Evolutionary conservation across 2,329 filamentous ascomycete species (phyloP), one percentile per base, ranked within the genome.

Genomic region (Xenosphaeropsis pyriputrescens): DNA sequence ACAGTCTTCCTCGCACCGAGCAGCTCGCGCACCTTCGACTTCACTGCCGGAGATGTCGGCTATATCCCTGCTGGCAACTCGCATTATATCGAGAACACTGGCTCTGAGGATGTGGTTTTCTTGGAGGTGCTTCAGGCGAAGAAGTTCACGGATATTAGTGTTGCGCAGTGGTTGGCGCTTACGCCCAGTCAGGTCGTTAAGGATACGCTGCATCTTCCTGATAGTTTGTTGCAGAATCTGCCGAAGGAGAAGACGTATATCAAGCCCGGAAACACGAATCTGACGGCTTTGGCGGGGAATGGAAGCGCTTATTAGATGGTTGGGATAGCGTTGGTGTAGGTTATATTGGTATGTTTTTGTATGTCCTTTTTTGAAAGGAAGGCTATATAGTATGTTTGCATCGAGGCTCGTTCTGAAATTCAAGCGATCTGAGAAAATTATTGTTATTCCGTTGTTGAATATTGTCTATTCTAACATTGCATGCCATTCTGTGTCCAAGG

Each of bases 71-170:
- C 64, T 8, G 60, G 63, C 1, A 60, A 63, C 30, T 64, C 67
- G 0, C 74, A 78, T 49, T 78, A 75, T 44, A 57, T 78, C 14
- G 71, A 78, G 55, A 78, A 76, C 48, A 73, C 65, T 0, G 72
- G 71, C 14, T 64, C 60, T 8, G 67, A 69, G 41, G 67, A 73
- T 41, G 53, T 76, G 7, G 56, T 75, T 5, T 73, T 74, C 49
- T 56, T 77, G n/a, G 72, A 77, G 47, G 66, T 77, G 2, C 54
- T 76, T 37, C 67, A 70, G 52, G 65, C 70, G 3, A 29, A 37
- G 16, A 50, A 53, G 26, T 34, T 22, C 6, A 49, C 22, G 53
- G 54, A 52, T 47, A 55, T 67, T 32, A 57, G 59, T 5, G 50
- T 66, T 9, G 62, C 60, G 1, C 63, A 67, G 44, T 67, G 64